Base-by-base conservation (phyloP, 768 basidiomycete genomes). In the Rhodotorula diobovata region DNA sequence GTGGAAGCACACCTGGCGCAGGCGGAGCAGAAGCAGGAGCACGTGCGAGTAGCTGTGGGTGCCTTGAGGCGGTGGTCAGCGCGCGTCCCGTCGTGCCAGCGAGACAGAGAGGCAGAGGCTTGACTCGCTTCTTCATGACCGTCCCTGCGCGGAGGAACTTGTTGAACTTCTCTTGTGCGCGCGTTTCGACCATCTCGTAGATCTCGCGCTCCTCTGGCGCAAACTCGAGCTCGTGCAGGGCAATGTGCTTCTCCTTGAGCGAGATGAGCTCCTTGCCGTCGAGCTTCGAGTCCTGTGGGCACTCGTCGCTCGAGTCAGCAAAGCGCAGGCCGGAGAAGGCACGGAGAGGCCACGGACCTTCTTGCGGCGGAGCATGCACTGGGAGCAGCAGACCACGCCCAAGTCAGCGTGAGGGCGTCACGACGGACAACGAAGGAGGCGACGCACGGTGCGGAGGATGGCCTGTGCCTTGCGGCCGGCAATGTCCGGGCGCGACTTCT, bases 391-490 rank as follows among this genome's bases (percentile, higher is more conserved):
- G 25, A 15, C 55, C 25, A 20, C 11, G 10, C 23, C 6, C 21
- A 32, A 9, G 51, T 12, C 23, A 32, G n/a, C 39, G 9, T 7
- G 35, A 57, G 35, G 11, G 25, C 25, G 57, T 21, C 25, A 39
- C 39, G 9, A 14, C 16, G 12, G 35, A 43, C n/a, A 15, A 18
- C 39, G n/a, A 32, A 18, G 41, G 4, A 45, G 28, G 20, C 3
- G 28, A 41, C 56, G 35, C 25, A 41, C 56, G 2, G 87, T 85
- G 68, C 85, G 85, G 56, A 91, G 81, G 53, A 91, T 85, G 18
- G 85, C 84, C 75, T 88, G 89, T 0, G 88, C 87, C 23, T 89
- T 85, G 43, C 84, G 80, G 9, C 86, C 86, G 16, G 90, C 90
- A 14, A 89, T 79, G 6, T 83, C 84, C 0, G 89, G 86, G 70